A percentile compares a stretch with the other conserved stretches of the same genome.
phyloP scores from a whole-genome alignment of 2,329 filamentous ascomycete species.

The Aspergillus bombycis region DNA sequence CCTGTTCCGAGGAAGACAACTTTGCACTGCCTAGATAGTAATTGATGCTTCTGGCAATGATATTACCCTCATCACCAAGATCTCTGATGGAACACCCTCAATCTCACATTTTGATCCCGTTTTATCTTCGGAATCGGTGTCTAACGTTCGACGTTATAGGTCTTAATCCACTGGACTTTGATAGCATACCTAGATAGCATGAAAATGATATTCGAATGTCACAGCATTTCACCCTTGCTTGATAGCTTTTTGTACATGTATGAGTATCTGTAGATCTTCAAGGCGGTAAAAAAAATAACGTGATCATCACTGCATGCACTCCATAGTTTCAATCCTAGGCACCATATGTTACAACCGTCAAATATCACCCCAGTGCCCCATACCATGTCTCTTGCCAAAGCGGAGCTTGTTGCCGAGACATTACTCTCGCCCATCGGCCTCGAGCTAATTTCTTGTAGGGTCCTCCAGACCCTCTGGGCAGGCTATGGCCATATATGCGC shows the following conservation, averaged over 20 bases:
- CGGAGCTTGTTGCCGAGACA: not conserved
- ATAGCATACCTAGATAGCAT: conserved; percentile 3
- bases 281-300: not conserved
- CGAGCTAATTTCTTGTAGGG: conserved; percentile 31
- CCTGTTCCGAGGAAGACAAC: conserved; percentile 67
- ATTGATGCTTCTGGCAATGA: conserved; percentile 63
- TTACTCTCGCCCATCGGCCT: conserved; percentile 12
- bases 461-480: conserved; percentile 51
- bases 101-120: conserved; percentile 21
- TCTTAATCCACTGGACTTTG: not conserved
- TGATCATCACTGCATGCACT: not conserved
- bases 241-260: not conserved
- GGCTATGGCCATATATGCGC: conserved; percentile 60
- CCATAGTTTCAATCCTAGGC: not conserved
- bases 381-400: not conserved
- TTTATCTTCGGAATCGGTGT: conserved; percentile 17
- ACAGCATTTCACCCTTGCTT: not conserved
- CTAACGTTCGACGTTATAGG: conserved; percentile 25
- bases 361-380: not conserved
- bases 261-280: not conserved
- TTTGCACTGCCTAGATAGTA: conserved; percentile 68
- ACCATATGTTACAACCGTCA: not conserved
- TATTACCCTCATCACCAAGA: conserved; percentile 66
- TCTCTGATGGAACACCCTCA: conserved; percentile 59
- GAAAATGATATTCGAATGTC: not conserved